Base-by-base conservation (phyloP, 106 monocot species). In the Hemerocallis citrina region DNA sequence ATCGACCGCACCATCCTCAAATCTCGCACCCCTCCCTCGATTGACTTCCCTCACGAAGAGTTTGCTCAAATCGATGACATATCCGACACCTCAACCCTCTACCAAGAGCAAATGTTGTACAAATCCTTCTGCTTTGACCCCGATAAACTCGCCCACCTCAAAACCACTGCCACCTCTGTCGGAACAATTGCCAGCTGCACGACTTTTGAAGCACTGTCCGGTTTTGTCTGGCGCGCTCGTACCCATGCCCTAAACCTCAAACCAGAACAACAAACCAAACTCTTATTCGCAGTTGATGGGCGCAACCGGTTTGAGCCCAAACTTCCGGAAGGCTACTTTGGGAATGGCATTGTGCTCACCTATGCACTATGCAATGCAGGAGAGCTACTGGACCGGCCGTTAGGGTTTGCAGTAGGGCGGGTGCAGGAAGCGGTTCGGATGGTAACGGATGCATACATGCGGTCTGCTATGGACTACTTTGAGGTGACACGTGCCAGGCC, bases 251-350 rank as follows among this genome's bases (percentile, higher is more conserved):
- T 89, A 25, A 57, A 52, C 12, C 64, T 84, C 22, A 20, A 13
- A 17, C 77, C 71, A 3, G 66, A 72, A 4, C 84, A 89, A 52
- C 42, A 72, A 70, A 72, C 84, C 1, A 89, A 89, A 72, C 72
- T 84, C 7, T 77, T 89, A n/a, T 89, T 89, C 54, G 84, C 89
- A 16, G 89, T 89, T 1, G 89, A 84, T 39, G 89, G 81, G 12
- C 63, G 88, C 11, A 10, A 60, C 8, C 61, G 73, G 28, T 77
- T 89, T 52, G 45, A 70, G 3, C 89, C 89, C 2, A 84, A 77
- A 12, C 75, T 89, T 4, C 89, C 84, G 0, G 74, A 68, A 23
- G 84, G 89, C 25, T 84, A 84, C 57, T 89, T 81, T 36, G 89
- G 80, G 0, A 89, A 89, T 16, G 89, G 89, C 16, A 89, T 89